Conservation (phyloP, 1,139 yeast genomes). For the Chernovozyma aurita region DNA sequence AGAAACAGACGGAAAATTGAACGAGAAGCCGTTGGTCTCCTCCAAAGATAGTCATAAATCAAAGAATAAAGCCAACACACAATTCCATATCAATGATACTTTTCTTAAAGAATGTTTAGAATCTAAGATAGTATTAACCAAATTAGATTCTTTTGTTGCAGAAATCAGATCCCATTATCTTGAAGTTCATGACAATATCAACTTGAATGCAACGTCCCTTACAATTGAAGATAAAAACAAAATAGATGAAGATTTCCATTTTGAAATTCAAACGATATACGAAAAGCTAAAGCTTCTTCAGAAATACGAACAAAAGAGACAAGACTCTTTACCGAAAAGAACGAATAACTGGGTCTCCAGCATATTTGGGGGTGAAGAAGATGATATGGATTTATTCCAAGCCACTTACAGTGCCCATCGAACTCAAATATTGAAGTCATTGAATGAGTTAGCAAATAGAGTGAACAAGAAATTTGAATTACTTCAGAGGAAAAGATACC, state of each 20-base stretch:
- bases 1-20: constrained; percentile 6
- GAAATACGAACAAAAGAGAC: constrained; percentile 46
- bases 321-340: constrained; percentile 11
- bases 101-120: constrained; percentile 49
- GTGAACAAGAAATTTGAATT: constrained; percentile 32
- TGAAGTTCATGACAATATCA: constrained; percentile 24
- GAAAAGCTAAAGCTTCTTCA: constrained; percentile 49
- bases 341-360: constrained; percentile 19
- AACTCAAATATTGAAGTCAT: constrained; percentile 35
- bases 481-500: constrained; percentile 40
- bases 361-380: constrained; percentile 24
- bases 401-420: constrained; percentile 27
- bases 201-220: constrained; percentile 16
- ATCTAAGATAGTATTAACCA: constrained; percentile 35
- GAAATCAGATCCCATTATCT: constrained; percentile 43
- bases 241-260: constrained; percentile 51
- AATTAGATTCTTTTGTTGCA: constrained; percentile 34
- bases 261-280: constrained; percentile 45
- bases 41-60: neutral
- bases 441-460: constrained; percentile 30
- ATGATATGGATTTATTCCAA: constrained; percentile 23
- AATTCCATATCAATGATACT: constrained; percentile 38
- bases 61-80: neutral
- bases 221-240: constrained; percentile 47
- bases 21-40: neutral